Percentiles rank a stretch among this genome's conserved stretches.
phyloP scores from a whole-genome alignment of 2,329 filamentous ascomycete genomes.

The Akanthomyces uredinophilus region DNA sequence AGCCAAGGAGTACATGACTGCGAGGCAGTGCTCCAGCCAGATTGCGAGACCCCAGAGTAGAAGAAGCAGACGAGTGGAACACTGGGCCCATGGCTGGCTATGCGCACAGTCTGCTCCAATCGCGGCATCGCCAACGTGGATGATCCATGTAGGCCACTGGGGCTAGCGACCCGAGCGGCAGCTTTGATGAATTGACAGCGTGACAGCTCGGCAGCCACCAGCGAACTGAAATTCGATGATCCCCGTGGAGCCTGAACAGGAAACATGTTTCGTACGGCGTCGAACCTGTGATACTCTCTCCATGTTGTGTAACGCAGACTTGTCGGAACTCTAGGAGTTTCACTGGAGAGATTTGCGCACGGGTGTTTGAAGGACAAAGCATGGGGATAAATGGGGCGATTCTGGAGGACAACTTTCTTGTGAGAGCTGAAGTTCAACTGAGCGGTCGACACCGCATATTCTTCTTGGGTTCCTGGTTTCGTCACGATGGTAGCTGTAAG shows the following conservation, averaged over 20 bases:
- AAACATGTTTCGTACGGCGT: background rate
- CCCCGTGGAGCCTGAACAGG: background rate
- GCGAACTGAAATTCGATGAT: background rate
- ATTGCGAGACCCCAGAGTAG: background rate
- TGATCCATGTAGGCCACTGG: background rate
- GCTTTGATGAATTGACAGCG: background rate
- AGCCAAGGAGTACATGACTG: background rate
- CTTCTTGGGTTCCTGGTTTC: background rate
- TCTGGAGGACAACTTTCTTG: background rate
- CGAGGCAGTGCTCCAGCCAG: background rate
- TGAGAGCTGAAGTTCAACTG: background rate
- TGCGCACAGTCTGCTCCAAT: background rate
- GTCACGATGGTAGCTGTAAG: background rate
- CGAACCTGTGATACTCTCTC: background rate
- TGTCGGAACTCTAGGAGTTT: background rate
- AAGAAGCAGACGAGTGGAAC: background rate
- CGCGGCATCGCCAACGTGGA: background rate
- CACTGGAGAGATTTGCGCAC: background rate
- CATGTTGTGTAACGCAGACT: slow-evolving; percentile 1
- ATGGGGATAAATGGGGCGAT: background rate
- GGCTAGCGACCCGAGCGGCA: background rate
- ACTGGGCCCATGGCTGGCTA: background rate
- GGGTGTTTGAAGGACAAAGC: background rate
- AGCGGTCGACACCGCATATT: background rate
- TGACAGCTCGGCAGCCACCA: background rate